phyloP scores from a whole-genome alignment of 148 eudicot genomes.

The Spergularia marina region DNA sequence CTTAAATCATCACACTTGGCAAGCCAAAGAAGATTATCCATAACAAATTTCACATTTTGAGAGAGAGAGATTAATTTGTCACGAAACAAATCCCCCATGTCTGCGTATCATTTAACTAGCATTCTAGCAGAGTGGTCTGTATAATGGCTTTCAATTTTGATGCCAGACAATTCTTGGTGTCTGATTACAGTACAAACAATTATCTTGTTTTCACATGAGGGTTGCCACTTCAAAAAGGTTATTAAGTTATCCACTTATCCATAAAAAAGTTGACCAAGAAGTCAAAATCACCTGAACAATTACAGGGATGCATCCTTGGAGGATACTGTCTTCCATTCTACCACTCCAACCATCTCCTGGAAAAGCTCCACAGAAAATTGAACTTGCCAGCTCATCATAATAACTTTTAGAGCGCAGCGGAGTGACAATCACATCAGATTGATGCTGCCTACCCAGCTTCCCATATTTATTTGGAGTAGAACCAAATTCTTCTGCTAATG shows the following conservation, averaged over 20 bases:
- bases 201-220: neutral
- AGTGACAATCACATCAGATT: slow-evolving; percentile 79
- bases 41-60: neutral
- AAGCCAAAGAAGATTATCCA: neutral
- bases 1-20: neutral
- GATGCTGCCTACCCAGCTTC: slow-evolving; percentile 83
- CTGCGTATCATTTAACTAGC: neutral
- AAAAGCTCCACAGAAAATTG: slow-evolving; percentile 87
- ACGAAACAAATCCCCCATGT: neutral
- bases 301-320: slow-evolving; percentile 96
- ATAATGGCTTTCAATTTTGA: neutral
- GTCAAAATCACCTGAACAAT: slow-evolving; percentile 68
- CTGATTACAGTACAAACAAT: neutral
- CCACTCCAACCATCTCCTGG: slow-evolving; percentile 99
- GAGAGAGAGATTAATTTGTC: neutral
- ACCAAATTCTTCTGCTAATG: slow-evolving; percentile 81
- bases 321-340: slow-evolving; percentile 95
- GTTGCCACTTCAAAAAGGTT: neutral
- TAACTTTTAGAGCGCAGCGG: slow-evolving; percentile 64
- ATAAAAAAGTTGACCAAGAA: neutral
- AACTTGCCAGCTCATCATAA: slow-evolving; percentile 63
- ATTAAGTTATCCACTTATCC: neutral
- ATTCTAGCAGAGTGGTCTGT: neutral
- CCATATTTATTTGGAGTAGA: slow-evolving; percentile 78
- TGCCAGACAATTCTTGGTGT: neutral